Conservation (phyloP, 352 stramenopile genomes). For the Pythium phragmitis region DNA sequence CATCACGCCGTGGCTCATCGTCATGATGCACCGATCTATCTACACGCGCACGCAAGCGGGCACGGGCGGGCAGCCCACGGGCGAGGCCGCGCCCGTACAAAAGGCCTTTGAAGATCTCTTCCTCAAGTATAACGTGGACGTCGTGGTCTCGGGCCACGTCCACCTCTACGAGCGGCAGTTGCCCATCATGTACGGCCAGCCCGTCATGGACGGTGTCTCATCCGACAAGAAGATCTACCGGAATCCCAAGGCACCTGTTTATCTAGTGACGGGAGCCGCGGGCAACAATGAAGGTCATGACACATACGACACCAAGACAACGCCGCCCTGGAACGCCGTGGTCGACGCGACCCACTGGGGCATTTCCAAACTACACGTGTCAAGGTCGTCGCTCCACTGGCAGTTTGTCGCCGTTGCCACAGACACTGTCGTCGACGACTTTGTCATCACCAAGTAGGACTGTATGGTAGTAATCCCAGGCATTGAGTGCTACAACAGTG, state of each 20-base stretch:
- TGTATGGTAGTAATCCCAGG: no score
- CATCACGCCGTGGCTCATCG: conserved; percentile 52
- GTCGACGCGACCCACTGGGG: conserved; percentile 36
- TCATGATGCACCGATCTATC: conserved; percentile 51
- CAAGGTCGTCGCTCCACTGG: conserved; percentile 16
- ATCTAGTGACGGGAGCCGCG: conserved; percentile 39
- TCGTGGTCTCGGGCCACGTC: conserved; percentile 47
- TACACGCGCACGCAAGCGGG: conserved; percentile 39
- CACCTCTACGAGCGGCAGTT: conserved; percentile 52
- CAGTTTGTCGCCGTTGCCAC: conserved; percentile 26
- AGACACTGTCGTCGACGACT: conserved; percentile 1
- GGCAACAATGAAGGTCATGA: conserved; percentile 28
- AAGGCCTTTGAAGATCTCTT: conserved; percentile 54
- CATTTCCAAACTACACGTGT: conserved; percentile 33
- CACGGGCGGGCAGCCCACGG: conserved; percentile 33
- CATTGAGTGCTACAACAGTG: no score
- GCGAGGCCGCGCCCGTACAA: conserved; percentile 34
- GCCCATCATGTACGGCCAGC: conserved; percentile 35
- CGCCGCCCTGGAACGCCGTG: conserved; percentile 20
- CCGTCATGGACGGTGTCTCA: conserved; percentile 43
- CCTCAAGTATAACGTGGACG: conserved; percentile 59
- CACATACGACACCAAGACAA: conserved; percentile 9
- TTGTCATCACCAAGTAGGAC: conserved; percentile 7
- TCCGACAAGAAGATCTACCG: conserved; percentile 36
- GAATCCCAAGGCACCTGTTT: conserved; percentile 46